Conservation (phyloP, 768 basidiomycete species). For the Neoboletus brunneissimus region DNA sequence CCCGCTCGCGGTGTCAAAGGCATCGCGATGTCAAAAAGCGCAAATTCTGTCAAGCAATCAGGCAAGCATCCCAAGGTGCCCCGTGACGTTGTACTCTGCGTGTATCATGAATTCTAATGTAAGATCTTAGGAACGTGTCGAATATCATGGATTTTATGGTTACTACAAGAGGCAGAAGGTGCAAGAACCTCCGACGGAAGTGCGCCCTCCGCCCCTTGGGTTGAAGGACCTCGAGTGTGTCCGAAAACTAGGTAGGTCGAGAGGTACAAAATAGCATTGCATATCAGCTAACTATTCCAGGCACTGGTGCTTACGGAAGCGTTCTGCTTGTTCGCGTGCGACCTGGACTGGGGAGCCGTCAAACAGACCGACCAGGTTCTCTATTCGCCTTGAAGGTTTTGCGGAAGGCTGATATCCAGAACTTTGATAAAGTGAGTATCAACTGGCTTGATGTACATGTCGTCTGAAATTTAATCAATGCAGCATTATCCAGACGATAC, state of each 20-base stretch:
- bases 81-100: not conserved
- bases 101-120: not conserved
- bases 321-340: constrained; percentile 42
- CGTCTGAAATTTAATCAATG: not conserved
- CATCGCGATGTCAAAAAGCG: constrained; percentile 3
- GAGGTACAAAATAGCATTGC: not conserved
- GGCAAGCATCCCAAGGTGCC: constrained; percentile 5
- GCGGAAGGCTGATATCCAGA: constrained; percentile 35
- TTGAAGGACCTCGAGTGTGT: constrained; percentile 43
- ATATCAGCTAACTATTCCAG: constrained; percentile 24
- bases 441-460: not conserved
- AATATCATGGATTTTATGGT: constrained; percentile 7
- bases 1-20: constrained; percentile 10
- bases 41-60: constrained; percentile 4
- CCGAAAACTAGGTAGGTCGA: constrained; percentile 37
- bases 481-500: constrained; percentile 31
- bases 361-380: constrained; percentile 35
- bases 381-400: constrained; percentile 48
- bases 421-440: constrained; percentile 29
- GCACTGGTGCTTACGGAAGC: constrained; percentile 40
- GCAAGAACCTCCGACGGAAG: constrained; percentile 30
- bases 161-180: constrained; percentile 13
- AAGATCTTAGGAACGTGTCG: constrained; percentile 17
- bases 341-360: constrained; percentile 26
- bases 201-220: constrained; percentile 37